Evolutionary conservation across 805 yeast genomes (phyloP), one percentile per base, ranked within the genome.

Genomic region (Wickerhamiella kurtzmanii): DNA sequence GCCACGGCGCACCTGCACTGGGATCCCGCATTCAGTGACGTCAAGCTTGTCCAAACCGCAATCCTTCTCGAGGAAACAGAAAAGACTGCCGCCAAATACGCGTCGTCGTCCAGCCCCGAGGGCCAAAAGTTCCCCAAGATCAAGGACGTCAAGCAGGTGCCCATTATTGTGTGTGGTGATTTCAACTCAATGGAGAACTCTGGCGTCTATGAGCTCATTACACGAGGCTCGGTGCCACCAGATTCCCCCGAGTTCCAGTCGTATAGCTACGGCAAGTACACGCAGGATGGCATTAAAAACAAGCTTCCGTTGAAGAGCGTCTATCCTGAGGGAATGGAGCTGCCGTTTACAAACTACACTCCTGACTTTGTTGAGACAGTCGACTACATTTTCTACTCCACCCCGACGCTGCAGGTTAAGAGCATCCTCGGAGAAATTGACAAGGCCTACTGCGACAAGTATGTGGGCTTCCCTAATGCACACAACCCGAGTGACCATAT

Each of bases 1-100:
- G 87, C 83, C 2, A 89, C 87, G 58, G 89, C 97, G 0, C 99
- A 92, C 71, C 75, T 92, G 63, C 96, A 89, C 64, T 92, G 98
- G 97, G 96, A 92, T 68, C 98, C 98, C 3, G 85, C 83, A 44
- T 84, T 80, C 60, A 85, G 85, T 61, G 99, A 92, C 66, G 99
- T 92, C 48, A 92, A 92, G 64, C 78, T 96, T 2, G 81, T 92
- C 67, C 98, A 92, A 69, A 92, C 84, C 47, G 96, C 95, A 39
- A 81, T 92, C 22, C 68, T 92, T 53, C 67, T 92, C 57, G 96
- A 89, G 57, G 95, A 92, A 64, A 65, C 94, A 59, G 92, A 85
- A 60, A 67, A 67, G 4, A 64, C 84, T 43, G 66, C 79, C 39
- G 77, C 76, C 58, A 73, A 70, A 59, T 71, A 68, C 48, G 57